Conservation (phyloP, 306 rosid genomes). For the Lathyrus sativus region DNA sequence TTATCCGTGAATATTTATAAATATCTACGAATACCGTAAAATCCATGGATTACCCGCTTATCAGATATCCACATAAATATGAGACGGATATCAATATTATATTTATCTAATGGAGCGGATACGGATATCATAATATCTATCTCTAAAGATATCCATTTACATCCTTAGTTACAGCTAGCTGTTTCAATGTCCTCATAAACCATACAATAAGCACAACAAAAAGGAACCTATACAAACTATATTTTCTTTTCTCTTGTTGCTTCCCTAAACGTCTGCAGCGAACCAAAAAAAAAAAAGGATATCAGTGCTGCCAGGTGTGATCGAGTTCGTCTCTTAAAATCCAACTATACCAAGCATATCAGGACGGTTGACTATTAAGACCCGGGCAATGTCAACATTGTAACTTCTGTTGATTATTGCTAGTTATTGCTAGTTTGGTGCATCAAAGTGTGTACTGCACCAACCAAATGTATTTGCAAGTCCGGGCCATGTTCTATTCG, state of each 20-base stretch:
- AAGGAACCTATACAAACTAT: background rate
- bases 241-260: background rate
- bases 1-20: too few species aligned
- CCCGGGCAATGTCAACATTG: slow-evolving; percentile 17
- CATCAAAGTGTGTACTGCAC: slow-evolving; percentile 15
- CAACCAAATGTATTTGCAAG: slow-evolving; percentile 6
- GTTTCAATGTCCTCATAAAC: slow-evolving; percentile 25
- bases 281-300: background rate
- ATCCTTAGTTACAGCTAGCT: slow-evolving; percentile 13
- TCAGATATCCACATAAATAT: too few species aligned
- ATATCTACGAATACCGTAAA: too few species aligned
- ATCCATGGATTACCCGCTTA: too few species aligned
- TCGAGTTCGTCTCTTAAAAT: slow-evolving; percentile 23
- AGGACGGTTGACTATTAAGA: slow-evolving; percentile 15
- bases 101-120: too few species aligned
- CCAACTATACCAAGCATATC: slow-evolving; percentile 34
- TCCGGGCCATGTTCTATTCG: slow-evolving; percentile 28
- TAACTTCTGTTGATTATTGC: slow-evolving; percentile 17
- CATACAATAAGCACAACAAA: slow-evolving; percentile 10
- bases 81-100: too few species aligned
- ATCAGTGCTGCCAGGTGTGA: slow-evolving; percentile 18
- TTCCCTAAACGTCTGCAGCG: slow-evolving; percentile 16
- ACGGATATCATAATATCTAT: too few species aligned
- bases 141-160: too few species aligned
- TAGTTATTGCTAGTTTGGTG: slow-evolving; percentile 28